Percentiles rank a stretch among this genome's conserved stretches.
Evolutionary conservation across 768 basidiomycete species (phyloP).

Genomic region (Pisolithus tinctorius): DNA sequence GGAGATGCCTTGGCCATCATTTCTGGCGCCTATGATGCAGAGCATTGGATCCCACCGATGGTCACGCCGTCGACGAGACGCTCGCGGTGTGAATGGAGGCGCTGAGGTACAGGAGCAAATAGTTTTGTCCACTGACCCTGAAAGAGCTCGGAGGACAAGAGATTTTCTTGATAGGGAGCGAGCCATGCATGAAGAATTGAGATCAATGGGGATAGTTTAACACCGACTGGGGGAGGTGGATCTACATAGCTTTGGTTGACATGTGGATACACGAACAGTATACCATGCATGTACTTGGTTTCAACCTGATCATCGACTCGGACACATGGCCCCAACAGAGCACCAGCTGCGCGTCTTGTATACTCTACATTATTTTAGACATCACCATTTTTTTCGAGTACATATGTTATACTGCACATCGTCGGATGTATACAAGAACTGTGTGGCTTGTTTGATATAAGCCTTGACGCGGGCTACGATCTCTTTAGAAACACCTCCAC

Average conservation of each 20-base stretch:
- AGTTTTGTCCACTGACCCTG: conserved; percentile 16
- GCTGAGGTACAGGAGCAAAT: conserved; percentile 16
- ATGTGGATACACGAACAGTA: too few relatives aligned
- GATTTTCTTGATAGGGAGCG: conserved; percentile 37
- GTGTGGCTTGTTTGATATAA: not conserved
- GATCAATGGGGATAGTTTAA: conserved; percentile 59
- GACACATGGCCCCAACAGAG: too few relatives aligned
- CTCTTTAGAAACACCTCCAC: conserved; percentile 90
- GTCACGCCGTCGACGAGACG: conserved; percentile 12
- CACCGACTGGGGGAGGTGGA: not conserved
- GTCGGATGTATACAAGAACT: not conserved
- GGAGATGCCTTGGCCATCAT: conserved; percentile 15
- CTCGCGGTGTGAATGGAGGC: conserved; percentile 24
- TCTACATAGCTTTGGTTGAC: too few relatives aligned
- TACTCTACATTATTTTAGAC: too few relatives aligned
- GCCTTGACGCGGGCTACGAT: conserved; percentile 4
- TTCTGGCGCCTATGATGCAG: conserved; percentile 20
- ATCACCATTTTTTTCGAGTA: not conserved
- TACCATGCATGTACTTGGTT: too few relatives aligned
- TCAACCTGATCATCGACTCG: too few relatives aligned
- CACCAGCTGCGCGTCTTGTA: too few relatives aligned
- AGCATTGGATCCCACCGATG: conserved; percentile 11
- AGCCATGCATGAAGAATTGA: conserved; percentile 51
- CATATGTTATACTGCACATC: not conserved
- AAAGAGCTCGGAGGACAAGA: not conserved